Evolutionary conservation across 2,329 filamentous ascomycete species (phyloP).

Genomic region (Apiospora sp.): DNA sequence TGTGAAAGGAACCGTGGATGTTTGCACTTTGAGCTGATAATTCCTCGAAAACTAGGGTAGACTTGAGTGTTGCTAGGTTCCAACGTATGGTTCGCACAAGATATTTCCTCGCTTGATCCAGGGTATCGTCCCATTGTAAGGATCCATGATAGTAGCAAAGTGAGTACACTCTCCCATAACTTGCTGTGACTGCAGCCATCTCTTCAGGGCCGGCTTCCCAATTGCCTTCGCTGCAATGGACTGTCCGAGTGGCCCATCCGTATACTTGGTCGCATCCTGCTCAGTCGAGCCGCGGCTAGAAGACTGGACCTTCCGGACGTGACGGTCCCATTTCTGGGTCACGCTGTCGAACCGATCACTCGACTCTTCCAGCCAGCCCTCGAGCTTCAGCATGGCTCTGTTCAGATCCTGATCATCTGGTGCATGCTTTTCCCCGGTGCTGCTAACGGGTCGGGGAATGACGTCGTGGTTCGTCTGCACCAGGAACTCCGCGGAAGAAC

Average conservation of each 20-base stretch:
- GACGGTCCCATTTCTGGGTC: slow-evolving; percentile 47
- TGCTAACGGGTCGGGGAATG: background rate
- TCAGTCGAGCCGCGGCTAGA: slow-evolving; percentile 8
- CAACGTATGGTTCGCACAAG: background rate
- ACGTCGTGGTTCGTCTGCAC: slow-evolving; percentile 64
- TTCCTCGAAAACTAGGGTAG: too few relatives aligned
- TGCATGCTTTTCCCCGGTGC: background rate
- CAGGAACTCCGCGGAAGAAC: slow-evolving; percentile 58
- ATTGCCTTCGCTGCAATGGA: slow-evolving; percentile 35
- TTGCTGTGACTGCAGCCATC: slow-evolving; percentile 60
- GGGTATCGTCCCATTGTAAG: slow-evolving; percentile 52
- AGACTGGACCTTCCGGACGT: slow-evolving; percentile 34
- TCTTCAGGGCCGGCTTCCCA: slow-evolving; percentile 45
- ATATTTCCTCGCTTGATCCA: slow-evolving; percentile 46
- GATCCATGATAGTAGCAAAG: slow-evolving; percentile 66
- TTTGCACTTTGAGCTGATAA: too few relatives aligned
- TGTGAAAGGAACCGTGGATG: too few relatives aligned
- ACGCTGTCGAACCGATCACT: slow-evolving; percentile 44
- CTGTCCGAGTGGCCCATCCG: slow-evolving; percentile 28
- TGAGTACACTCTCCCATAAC: slow-evolving; percentile 66
- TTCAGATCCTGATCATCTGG: background rate
- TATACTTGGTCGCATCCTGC: slow-evolving; percentile 29
- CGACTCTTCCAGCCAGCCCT: slow-evolving; percentile 42
- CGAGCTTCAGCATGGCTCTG: slow-evolving; percentile 31
- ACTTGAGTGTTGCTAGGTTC: background rate